Conservation (phyloP, 2,329 filamentous ascomycete species). For the Metarhizium anisopliae region DNA sequence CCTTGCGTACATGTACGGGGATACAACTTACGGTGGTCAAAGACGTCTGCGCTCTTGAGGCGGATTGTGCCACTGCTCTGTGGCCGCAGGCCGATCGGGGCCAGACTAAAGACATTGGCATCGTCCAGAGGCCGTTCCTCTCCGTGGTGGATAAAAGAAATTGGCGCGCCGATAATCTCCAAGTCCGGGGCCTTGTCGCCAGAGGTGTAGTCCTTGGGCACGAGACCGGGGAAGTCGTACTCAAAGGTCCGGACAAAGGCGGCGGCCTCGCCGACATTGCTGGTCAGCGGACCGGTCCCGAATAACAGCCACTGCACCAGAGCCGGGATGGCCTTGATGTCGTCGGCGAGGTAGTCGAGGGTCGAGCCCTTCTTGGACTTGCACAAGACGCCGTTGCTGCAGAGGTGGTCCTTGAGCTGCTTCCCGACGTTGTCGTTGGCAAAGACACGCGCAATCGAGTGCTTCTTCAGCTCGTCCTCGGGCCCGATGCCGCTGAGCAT, state of each 20-base stretch:
- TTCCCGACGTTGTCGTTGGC: slow-evolving; percentile 54
- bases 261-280: slow-evolving; percentile 11
- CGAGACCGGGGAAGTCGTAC: slow-evolving; percentile 2
- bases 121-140: slow-evolving; percentile 6
- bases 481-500: slow-evolving; percentile 6
- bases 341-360: slow-evolving; percentile 9
- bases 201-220: slow-evolving; percentile 10
- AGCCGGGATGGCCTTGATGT: slow-evolving; percentile 9
- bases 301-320: slow-evolving; percentile 10
- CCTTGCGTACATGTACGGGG: neutral
- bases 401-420: slow-evolving; percentile 30
- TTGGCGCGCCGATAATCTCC: slow-evolving; percentile 9
- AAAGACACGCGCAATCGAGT: slow-evolving; percentile 27
- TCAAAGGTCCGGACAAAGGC: slow-evolving; percentile 11
- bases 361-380: slow-evolving; percentile 9
- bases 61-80: slow-evolving; percentile 10
- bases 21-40: slow-evolving; percentile 11
- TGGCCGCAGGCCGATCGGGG: slow-evolving; percentile 8
- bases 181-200: slow-evolving; percentile 9
- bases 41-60: slow-evolving; percentile 9
- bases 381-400: slow-evolving; percentile 7
- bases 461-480: slow-evolving; percentile 1
- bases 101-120: slow-evolving; percentile 7
- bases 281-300: slow-evolving; percentile 10
- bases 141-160: slow-evolving; percentile 13